A percentile compares a stretch with the other conserved stretches of the same genome.
These are phyloP conservation scores for Dactylellina drechsleri DNA, from an alignment of 2,329 filamentous ascomycete genomes.

Conservation along the genomic window DNA sequence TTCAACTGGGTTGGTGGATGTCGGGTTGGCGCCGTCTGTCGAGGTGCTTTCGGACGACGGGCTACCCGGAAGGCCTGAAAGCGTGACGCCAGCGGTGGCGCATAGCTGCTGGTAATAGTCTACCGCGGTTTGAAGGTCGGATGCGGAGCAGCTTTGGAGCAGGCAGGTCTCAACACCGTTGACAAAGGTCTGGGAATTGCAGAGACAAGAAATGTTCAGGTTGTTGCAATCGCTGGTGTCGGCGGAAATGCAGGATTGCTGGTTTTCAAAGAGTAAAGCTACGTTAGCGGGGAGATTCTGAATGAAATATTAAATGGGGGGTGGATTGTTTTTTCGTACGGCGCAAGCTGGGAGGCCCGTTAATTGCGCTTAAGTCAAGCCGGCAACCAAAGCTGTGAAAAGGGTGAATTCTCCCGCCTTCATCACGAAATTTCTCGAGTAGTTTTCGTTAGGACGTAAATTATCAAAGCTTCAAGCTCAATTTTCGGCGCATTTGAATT, in stretches of 20 bases:
- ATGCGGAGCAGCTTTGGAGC: not conserved
- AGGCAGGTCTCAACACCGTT: not conserved
- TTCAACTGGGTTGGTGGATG: not conserved
- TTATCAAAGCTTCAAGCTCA: no score
- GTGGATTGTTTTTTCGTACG: not conserved
- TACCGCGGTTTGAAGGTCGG: not conserved
- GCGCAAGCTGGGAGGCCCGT: slow-evolving; percentile 8
- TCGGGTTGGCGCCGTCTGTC: not conserved
- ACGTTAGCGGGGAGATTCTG: not conserved
- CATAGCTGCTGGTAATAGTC: not conserved
- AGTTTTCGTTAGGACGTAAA: not conserved
- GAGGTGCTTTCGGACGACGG: not conserved
- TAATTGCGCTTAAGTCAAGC: not conserved
- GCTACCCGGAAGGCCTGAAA: not conserved
- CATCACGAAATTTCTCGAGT: slow-evolving; percentile 3
- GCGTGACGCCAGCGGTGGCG: not conserved
- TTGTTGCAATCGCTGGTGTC: not conserved
- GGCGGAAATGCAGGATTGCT: not conserved
- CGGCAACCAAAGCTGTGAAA: not conserved
- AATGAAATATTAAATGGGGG: no score
- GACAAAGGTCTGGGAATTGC: not conserved
- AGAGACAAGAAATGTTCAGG: not conserved
- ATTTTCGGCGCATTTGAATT: no score
- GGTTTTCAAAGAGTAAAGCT: not conserved
- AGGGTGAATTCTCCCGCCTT: not conserved